Evolutionary conservation across 2,329 filamentous ascomycete species (phyloP), one percentile per base, ranked within the genome.

Genomic region (Aspergillus terreus): DNA sequence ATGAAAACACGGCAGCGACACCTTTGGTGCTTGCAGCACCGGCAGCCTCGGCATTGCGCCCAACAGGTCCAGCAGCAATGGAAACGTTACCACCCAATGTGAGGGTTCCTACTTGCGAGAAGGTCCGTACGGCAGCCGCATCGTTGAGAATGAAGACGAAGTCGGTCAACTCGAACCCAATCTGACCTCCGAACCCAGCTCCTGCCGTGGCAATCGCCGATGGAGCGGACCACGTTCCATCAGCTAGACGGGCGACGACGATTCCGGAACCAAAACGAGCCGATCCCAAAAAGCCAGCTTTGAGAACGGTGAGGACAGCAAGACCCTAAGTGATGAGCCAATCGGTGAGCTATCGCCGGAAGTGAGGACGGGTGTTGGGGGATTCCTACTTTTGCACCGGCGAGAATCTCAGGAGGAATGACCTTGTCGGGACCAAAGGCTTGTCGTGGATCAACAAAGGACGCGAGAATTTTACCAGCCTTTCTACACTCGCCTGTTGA

Each of bases 71-170:
- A 6, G 94, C 94, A 15, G 94, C 94, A 62, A 99, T 87, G 4
- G 90, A 96, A 33, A 97, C 94, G 67, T 99, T 99, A 58, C 94
- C 94, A 63, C 94, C 94, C 6, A 99, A 80, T 4, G 94, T 97
- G 56, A 99, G 78, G 49, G 88, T 92, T 4, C 94, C 94, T 36
- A 87, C 85, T 71, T 97, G 92, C 5, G 92, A 90, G 72, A 99
- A 97, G 7, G 92, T 92, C 71, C 90, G 90, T 59, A 99, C 92
- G 42, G 94, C 92, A 52, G 79, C 83, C 40, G 85, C 78, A 67
- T 99, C 92, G 75, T 99, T 99, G 58, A 99, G 84, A 59, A 99
- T 96, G 75, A 99, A 97, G 69, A 99, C 94, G 68, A 99, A 99
- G 59, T 78, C 76, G 32, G 76, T 78, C 53, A 78, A 63, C 57